A percentile compares a stretch with the other conserved stretches of the same genome.
Evolutionary conservation across 2,329 filamentous ascomycete species (phyloP).

Genomic region (Aspergillus oerlinghausenensis): DNA sequence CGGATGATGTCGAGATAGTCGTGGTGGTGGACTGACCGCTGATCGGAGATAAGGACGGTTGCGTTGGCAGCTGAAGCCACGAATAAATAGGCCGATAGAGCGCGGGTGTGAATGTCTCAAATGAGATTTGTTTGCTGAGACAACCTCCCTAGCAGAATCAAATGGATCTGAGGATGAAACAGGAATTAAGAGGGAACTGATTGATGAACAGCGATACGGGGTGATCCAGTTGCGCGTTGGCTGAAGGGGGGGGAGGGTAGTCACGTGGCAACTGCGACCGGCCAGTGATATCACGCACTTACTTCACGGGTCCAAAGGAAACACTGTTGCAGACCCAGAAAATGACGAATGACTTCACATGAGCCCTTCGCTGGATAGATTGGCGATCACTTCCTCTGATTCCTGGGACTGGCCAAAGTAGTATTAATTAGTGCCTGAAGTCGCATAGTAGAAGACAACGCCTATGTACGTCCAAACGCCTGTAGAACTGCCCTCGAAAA

Average conservation of each 20-base stretch:
- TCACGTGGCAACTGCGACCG: constrained; percentile 35
- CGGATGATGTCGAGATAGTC: background rate
- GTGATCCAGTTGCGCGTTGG: constrained; percentile 22
- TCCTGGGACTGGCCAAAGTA: constrained; percentile 26
- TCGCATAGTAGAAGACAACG: constrained; percentile 19
- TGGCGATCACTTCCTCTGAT: constrained; percentile 24
- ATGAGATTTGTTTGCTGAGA: background rate
- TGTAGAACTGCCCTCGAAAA: constrained; percentile 14
- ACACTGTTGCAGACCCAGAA: background rate
- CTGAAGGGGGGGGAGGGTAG: constrained; percentile 14
- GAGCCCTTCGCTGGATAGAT: constrained; percentile 24
- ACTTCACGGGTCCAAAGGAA: constrained; percentile 33
- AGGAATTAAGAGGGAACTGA: constrained; percentile 7
- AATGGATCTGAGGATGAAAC: constrained; percentile 12
- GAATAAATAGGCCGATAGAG: constrained; percentile 22
- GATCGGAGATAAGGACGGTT: constrained; percentile 40
- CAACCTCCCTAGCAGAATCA: constrained; percentile 12
- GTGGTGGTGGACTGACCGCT: constrained; percentile 11
- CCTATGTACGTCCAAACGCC: constrained; percentile 29
- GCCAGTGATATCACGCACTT: constrained; percentile 39
- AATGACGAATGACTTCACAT: constrained; percentile 8
- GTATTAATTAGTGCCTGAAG: constrained; percentile 30
- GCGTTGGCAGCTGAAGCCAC: constrained; percentile 14
- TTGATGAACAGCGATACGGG: constrained; percentile 10
- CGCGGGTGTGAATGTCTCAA: background rate